Evolutionary conservation across 164 flowering plant genomes (phyloP), one percentile per base, ranked within the genome.

Genomic region (Berberis vulgaris): DNA sequence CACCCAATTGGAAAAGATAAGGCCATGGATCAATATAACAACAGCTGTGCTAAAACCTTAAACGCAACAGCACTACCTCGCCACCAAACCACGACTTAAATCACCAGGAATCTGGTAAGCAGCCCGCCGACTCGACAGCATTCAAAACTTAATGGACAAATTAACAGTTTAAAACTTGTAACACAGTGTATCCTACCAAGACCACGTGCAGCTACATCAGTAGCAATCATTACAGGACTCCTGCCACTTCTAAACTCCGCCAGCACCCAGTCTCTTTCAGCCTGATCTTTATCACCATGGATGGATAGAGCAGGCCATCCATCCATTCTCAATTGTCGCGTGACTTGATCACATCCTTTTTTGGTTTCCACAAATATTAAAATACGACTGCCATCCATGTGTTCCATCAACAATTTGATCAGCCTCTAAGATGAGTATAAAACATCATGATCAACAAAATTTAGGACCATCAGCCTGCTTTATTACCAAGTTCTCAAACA

Each of bases 171-270:
- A 80, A 74, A 61, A 65, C 62, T 71, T 86, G 81, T 76, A 82
- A 73, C 67, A 82, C 82, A 73, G 81, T 53, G 82, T 66, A 82
- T 81, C 97, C 96, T 95, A 95, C 99, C 97, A 84, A 95, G 99
- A 79, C 99, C 99, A 77, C 99, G 89, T 45, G 99, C 99, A 80
- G 99, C 99, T 67, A 95, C 99, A 85, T 95, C 99, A 76, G 97
- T 95, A 77, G 99, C 99, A 72, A 83, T 88, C 99, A 95, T 89
- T 74, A 95, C 85, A 71, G 91, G 94, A 80, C 82, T 95, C 74
- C 94, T 87, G 72, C 99, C 97, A 89, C 85, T 91, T 77, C 84
- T 91, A 76, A 95, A 95, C 71, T 91, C 99, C 49, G 96, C 79
- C 47, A 95, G 74, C 60, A 95, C 99, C 92, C 96, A 86, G 70